Percentiles rank a stretch among this genome's conserved stretches.
Conservation (phyloP, 129 eudicot genomes). For the Scalesia atractyloides region DNA sequence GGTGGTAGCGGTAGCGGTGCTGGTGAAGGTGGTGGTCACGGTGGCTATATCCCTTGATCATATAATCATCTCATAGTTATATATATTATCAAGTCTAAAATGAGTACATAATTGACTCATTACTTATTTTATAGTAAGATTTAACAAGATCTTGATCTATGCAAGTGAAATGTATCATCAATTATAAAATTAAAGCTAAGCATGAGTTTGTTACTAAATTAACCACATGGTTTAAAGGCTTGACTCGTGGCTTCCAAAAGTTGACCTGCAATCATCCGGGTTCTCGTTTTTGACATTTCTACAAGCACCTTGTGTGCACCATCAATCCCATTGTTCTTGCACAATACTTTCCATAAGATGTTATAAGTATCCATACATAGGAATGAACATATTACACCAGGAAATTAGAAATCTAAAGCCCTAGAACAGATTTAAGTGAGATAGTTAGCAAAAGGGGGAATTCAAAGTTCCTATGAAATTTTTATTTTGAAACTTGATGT, state of each 20-base stretch:
- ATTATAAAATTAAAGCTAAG: neutral
- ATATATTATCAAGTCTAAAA: conserved; percentile 34
- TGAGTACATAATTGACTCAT: conserved; percentile 29
- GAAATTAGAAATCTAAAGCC: no score
- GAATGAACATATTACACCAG: no score
- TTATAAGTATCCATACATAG: no score
- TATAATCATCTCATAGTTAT: neutral
- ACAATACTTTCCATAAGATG: no score
- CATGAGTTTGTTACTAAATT: no score
- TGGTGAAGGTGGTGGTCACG: conserved; percentile 59
- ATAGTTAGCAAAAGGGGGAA: no score
- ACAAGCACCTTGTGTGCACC: no score
- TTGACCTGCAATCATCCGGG: conserved; percentile 44
- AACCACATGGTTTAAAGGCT: no score
- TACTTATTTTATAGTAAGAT: conserved; percentile 21
- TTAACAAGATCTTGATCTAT: conserved; percentile 10
- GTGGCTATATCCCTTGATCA: conserved; percentile 61
- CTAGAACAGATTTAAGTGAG: no score
- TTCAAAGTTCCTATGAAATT: no score
- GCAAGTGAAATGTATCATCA: conserved; percentile 26
- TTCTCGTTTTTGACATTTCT: conserved; percentile 87
- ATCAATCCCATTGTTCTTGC: no score
- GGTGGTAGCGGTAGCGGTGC: conserved; percentile 49
- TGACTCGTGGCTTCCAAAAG: conserved; percentile 8
- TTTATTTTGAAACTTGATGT: no score